A percentile compares a stretch with the other conserved stretches of the same genome.
Conservation (phyloP, 164 flowering plant genomes). For the Houttuynia cordata region DNA sequence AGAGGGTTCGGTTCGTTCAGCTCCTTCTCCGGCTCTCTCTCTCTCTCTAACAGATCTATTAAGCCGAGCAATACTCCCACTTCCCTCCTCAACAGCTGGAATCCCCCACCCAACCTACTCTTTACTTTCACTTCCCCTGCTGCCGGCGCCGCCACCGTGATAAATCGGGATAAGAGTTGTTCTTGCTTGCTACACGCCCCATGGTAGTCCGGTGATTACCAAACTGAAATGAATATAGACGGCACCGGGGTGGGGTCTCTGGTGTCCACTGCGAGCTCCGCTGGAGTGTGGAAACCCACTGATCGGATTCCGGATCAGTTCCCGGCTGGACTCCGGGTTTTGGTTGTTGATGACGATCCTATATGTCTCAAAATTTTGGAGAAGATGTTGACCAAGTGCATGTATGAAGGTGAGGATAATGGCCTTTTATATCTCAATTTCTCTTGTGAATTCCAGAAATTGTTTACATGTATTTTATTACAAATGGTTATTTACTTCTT, state of each 20-base stretch:
- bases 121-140: no score
- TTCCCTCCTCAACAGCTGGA: not conserved
- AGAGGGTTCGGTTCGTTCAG: not conserved
- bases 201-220: not conserved
- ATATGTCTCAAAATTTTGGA: conserved; percentile 15
- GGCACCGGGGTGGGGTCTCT: not conserved
- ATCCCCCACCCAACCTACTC: no score
- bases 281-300: not conserved
- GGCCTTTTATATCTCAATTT: no score
- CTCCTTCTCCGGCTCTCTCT: not conserved
- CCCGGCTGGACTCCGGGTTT: conserved; percentile 17
- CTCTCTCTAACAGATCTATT: not conserved
- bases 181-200: no score
- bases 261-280: not conserved
- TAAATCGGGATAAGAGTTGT: not conserved
- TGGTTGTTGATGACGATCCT: conserved; percentile 28
- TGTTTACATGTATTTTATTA: no score
- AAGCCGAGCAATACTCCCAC: not conserved
- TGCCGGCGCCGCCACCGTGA: not conserved
- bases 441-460: not conserved
- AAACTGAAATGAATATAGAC: not conserved
- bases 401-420: conserved; percentile 19
- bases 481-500: no score
- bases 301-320: conserved; percentile 12
- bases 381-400: conserved; percentile 15